phyloP scores from a whole-genome alignment of 495 filamentous ascomycete genomes.

The Aspergillus sparsus region DNA sequence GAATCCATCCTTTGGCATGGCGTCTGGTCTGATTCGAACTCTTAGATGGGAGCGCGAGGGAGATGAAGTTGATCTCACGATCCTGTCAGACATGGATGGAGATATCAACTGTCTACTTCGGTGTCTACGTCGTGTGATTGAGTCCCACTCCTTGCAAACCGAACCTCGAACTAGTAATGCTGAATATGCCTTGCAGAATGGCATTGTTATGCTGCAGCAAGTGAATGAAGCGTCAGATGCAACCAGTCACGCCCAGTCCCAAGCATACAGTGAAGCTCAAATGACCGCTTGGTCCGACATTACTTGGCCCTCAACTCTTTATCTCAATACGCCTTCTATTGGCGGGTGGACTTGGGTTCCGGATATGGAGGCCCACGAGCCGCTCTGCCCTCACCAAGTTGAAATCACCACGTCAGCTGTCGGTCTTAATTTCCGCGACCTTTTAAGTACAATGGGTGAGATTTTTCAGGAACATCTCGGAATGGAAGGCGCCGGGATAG shows the following conservation, averaged over 20 bases:
- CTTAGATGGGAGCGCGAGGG: not conserved
- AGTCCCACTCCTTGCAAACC: not conserved
- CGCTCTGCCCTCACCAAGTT: not conserved
- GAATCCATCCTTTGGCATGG: not conserved
- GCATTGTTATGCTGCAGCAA: not conserved
- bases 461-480: slow-evolving; percentile 33
- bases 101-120: too few species aligned
- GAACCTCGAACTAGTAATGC: not conserved
- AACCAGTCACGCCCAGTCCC: too few species aligned
- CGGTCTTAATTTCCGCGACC: slow-evolving; percentile 49
- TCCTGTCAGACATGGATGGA: too few species aligned
- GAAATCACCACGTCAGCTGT: slow-evolving; percentile 10
- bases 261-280: too few species aligned
- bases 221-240: not conserved
- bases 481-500: slow-evolving; percentile 43
- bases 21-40: not conserved
- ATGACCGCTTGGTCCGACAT: not conserved
- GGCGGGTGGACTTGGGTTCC: not conserved
- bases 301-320: not conserved
- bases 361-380: not conserved
- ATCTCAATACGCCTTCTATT: not conserved
- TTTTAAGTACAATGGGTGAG: slow-evolving; percentile 40
- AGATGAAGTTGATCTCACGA: not conserved
- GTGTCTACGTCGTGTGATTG: not conserved
- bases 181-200: not conserved